phyloP scores from a whole-genome alignment of 2,329 filamentous ascomycete genomes.

The Stagonosporopsis tanaceti region DNA sequence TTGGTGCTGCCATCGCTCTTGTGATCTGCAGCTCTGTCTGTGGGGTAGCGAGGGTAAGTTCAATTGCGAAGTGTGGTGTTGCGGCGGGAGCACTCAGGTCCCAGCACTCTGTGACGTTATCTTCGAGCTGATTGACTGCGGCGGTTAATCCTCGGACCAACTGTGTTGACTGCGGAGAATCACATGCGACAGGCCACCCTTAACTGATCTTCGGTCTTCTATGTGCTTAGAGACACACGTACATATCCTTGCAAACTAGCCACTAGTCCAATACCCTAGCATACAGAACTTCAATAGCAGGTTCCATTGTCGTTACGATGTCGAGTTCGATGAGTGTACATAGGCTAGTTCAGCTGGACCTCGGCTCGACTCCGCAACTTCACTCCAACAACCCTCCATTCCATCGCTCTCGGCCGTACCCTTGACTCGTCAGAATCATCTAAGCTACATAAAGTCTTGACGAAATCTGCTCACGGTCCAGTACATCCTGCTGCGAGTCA shows the following conservation, averaged over 20 bases:
- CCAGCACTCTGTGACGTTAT: constrained; percentile 26
- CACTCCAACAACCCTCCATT: constrained; percentile 11
- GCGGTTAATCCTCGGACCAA: constrained; percentile 12
- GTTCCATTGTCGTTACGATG: background rate
- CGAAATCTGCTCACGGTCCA: background rate
- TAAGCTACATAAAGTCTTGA: background rate
- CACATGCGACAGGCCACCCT: constrained; percentile 2
- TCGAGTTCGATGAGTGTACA: background rate
- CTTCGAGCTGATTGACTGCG: constrained; percentile 32
- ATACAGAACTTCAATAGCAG: background rate
- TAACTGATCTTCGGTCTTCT: background rate
- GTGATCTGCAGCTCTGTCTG: background rate
- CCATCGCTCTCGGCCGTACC: constrained; percentile 31
- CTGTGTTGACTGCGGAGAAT: background rate
- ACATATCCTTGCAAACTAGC: too few relatives aligned
- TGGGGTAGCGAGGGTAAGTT: background rate
- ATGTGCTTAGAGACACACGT: too few relatives aligned
- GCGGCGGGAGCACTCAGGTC: background rate
- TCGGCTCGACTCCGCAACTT: constrained; percentile 27
- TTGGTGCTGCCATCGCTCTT: constrained; percentile 66
- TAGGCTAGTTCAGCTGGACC: constrained; percentile 24
- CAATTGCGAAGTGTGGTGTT: constrained; percentile 7
- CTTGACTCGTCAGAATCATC: constrained; percentile 26
- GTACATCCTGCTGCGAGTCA: background rate
- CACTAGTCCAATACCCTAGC: background rate